phyloP scores from a whole-genome alignment of 23 red algal species.

The Pyropia yezoensis region DNA sequence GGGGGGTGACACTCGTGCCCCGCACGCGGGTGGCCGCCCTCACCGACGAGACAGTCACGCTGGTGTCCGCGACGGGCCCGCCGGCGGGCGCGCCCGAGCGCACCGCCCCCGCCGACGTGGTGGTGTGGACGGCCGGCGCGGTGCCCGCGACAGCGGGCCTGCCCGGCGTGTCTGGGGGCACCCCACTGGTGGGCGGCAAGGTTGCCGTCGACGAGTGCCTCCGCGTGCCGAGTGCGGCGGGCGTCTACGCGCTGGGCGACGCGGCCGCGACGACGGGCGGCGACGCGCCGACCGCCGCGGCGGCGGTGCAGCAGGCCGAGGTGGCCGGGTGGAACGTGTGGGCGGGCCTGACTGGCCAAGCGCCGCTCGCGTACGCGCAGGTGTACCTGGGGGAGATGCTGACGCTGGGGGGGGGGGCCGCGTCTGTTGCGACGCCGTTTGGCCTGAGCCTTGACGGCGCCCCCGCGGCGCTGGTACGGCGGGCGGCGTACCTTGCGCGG shows the following conservation, averaged over 20 bases:
- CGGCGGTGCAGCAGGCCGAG: slow-evolving; percentile 87
- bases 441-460: slow-evolving; percentile 56
- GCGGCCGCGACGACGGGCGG: slow-evolving; percentile 16
- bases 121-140: slow-evolving; percentile 88
- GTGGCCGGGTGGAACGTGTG: slow-evolving; percentile 90
- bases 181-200: slow-evolving; percentile 28
- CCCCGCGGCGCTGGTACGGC: slow-evolving; percentile 43
- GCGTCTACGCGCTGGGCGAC: slow-evolving; percentile 85
- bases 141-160: slow-evolving; percentile 19
- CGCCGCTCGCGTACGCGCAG: slow-evolving; percentile 61
- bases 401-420: slow-evolving; percentile 64
- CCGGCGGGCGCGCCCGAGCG: not conserved
- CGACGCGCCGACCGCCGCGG: slow-evolving; percentile 68
- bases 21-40: slow-evolving; percentile 31
- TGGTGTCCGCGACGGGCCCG: slow-evolving; percentile 4
- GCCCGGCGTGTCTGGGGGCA: slow-evolving; percentile 15
- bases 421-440: slow-evolving; percentile 39
- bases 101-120: slow-evolving; percentile 44
- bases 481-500: slow-evolving; percentile 70
- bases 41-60: slow-evolving; percentile 17
- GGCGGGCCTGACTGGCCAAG: slow-evolving; percentile 55
- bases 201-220: slow-evolving; percentile 45
- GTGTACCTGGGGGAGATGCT: slow-evolving; percentile 95
- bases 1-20: slow-evolving; percentile 35
- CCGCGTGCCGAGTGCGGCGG: slow-evolving; percentile 29